Conservation (phyloP, 1,284 basidiomycete genomes). For the Prillingera fragicola region DNA sequence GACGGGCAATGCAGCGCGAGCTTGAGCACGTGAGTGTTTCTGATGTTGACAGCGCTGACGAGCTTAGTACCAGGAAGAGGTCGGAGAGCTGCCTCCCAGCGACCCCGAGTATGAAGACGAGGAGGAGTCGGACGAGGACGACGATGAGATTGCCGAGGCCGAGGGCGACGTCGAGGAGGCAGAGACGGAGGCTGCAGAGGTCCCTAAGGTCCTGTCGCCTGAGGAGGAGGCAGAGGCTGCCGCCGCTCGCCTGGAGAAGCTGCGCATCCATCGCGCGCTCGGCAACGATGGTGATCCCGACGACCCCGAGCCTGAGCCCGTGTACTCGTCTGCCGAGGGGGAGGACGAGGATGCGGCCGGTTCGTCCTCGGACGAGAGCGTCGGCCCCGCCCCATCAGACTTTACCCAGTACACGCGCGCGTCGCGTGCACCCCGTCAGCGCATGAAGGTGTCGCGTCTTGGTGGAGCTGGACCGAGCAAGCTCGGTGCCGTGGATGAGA, state of each 20-base stretch:
- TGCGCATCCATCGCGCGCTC: conserved; percentile 37
- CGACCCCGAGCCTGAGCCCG: conserved; percentile 5
- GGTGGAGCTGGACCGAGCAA: too few species aligned
- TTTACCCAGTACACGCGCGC: conserved; percentile 37
- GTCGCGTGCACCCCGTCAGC: conserved; percentile 5
- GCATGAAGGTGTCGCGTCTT: conserved; percentile 4
- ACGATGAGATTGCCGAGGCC: conserved; percentile 45
- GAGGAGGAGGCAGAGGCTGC: conserved; percentile 13
- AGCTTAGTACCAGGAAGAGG: conserved; percentile 53
- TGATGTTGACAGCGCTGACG: conserved; percentile 12
- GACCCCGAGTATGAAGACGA: conserved; percentile 32
- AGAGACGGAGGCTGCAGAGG: background rate
- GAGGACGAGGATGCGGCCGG: conserved; percentile 19
- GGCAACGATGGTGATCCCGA: conserved; percentile 33
- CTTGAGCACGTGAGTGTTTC: conserved; percentile 66
- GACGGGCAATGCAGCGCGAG: conserved; percentile 69
- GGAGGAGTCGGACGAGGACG: conserved; percentile 43
- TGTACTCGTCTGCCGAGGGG: background rate
- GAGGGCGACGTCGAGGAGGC: conserved; percentile 43
- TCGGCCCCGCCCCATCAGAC: conserved; percentile 31
- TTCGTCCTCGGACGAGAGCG: conserved; percentile 25
- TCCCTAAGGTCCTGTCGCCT: too few species aligned
- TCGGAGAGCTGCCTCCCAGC: conserved; percentile 38
- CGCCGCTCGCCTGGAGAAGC: conserved; percentile 29
- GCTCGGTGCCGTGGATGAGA: conserved; percentile 27